Evolutionary conservation across 1,139 yeast species (phyloP), one percentile per base, ranked within the genome.

Genomic region (Kurtzmaniella natalensis): DNA sequence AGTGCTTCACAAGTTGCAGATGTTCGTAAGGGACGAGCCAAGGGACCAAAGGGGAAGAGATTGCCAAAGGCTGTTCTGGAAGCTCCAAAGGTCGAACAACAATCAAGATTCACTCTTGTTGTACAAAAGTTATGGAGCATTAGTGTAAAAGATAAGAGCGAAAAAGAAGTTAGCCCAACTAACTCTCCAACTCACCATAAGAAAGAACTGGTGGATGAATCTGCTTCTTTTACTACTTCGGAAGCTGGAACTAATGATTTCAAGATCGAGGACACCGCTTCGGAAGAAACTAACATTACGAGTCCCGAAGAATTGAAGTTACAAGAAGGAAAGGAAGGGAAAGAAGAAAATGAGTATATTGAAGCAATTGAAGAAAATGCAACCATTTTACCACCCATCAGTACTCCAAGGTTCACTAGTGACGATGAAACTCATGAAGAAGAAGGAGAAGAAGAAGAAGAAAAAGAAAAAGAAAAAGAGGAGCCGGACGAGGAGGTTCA

Each of bases 1-100:
- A 45, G 43, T 26, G 44, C 27, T 4, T 42, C 30, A 7, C 33
- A 34, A 6, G 27, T 31, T 9, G 16, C 41, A 9, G 36, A 68
- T 41, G 52, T 57, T 1, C 63, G 76, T 45, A 61, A 64, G 39
- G 59, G 59, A 19, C 71, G 95, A 44, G 80, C 81, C 0, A 77
- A 64, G 44, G 95, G 95, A 0, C 95, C 95, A 18, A 70, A 73
- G 41, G 89, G 92, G 1, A 76, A 94, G 40, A 76, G 81, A 44
- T 63, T 86, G 33, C 96, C 96, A 1, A 72, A 72, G 38, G 57
- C 63, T n/a, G 71, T 78, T 15, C 63, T 65, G 26, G 70, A 73
- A 10, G 72, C 76, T 3, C 64, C 71, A 0, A 51, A 45, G 15
- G 62, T 70, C 13, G 70, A 57, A 29, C 37, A 46, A 3, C 48